Conservation (phyloP, 805 yeast genomes). For the Teunomyces lycoperdinae region DNA sequence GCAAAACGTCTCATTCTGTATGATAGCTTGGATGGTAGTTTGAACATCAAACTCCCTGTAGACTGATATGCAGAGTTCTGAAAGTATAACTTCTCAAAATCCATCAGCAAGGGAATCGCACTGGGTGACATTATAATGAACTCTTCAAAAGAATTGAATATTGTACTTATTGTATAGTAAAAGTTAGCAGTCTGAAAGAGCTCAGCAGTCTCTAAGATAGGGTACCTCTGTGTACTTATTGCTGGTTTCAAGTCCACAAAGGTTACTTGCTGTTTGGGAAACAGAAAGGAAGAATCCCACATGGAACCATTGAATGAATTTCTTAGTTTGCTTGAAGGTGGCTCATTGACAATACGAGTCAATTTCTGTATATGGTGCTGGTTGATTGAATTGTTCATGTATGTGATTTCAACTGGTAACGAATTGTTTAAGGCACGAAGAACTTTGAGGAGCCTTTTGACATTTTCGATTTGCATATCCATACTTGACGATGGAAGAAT, state of each 20-base stretch:
- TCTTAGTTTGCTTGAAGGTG: not conserved
- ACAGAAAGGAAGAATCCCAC: not conserved
- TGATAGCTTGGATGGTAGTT: conserved; percentile 21
- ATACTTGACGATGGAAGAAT: conserved; percentile 14
- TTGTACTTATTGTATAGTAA: conserved; percentile 19
- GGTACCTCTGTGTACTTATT: conserved; percentile 10
- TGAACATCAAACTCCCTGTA: conserved; percentile 27
- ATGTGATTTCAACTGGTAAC: conserved; percentile 29
- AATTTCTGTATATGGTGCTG: conserved; percentile 9
- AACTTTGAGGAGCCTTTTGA: conserved; percentile 21
- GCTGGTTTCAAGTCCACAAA: conserved; percentile 24
- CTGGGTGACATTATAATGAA: conserved; percentile 25
- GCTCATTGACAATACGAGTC: not conserved
- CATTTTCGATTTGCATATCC: conserved; percentile 15
- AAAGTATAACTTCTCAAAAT: conserved; percentile 14
- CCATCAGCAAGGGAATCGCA: conserved; percentile 21
- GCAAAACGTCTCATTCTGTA: conserved; percentile 15
- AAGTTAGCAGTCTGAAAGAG: conserved; percentile 6
- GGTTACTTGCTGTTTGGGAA: conserved; percentile 24
- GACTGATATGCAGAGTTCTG: conserved; percentile 16
- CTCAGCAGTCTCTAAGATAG: not conserved
- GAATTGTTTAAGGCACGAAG: conserved; percentile 24
- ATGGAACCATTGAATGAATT: not conserved
- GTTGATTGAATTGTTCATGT: conserved; percentile 1
- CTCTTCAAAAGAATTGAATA: conserved; percentile 34